These are phyloP conservation scores for Leccinum fibrillosum DNA, from an alignment of 768 basidiomycete species.

Conservation along the genomic window DNA sequence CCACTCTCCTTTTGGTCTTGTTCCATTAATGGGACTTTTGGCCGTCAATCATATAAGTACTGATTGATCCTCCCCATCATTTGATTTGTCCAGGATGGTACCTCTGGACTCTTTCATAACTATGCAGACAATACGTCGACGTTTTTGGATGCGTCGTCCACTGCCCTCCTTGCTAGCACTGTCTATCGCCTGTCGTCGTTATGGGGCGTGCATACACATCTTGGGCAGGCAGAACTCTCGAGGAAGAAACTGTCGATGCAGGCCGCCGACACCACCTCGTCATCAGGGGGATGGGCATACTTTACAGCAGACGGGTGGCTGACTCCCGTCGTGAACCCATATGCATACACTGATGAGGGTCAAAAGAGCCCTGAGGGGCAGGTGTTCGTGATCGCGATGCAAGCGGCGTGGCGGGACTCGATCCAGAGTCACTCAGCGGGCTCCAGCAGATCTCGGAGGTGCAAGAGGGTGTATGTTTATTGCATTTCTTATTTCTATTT, in stretches of 20 bases:
- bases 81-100: not conserved
- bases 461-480: not conserved
- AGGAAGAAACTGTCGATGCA: conserved; percentile 38
- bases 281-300: conserved; percentile 35
- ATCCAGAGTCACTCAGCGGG: not conserved
- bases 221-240: conserved; percentile 57
- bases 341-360: conserved; percentile 47
- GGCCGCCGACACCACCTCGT: conserved; percentile 8
- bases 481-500: not conserved
- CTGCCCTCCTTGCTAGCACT: conserved; percentile 70
- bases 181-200: conserved; percentile 71
- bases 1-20: not conserved
- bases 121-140: conserved; percentile 58
- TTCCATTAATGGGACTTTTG: not conserved
- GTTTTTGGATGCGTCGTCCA: conserved; percentile 73
- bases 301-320: conserved; percentile 65
- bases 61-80: not conserved
- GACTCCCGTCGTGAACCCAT: conserved; percentile 72
- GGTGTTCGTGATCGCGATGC: conserved; percentile 74
- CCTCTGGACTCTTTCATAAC: conserved; percentile 51
- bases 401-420: conserved; percentile 71
- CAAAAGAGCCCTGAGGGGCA: conserved; percentile 67
- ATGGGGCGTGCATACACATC: conserved; percentile 42
- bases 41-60: not conserved
- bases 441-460: not conserved